Evolutionary conservation across 1,284 basidiomycete genomes (phyloP).

Genomic region (Cutaneotrichosporon daszewskae): DNA sequence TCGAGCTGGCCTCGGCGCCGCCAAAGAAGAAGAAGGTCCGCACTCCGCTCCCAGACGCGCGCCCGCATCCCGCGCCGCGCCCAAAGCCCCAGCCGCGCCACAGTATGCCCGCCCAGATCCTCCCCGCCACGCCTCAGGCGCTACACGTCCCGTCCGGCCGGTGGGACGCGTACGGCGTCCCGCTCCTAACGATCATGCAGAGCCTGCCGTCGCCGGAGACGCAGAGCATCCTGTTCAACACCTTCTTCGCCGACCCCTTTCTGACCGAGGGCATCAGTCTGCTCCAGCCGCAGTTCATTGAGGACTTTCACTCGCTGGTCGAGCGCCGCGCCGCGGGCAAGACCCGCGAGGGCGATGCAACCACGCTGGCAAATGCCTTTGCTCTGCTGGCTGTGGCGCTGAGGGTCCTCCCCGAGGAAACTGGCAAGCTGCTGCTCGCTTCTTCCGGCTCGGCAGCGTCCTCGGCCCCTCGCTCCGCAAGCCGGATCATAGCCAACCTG

Average conservation of each 20-base stretch:
- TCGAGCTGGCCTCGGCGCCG: conserved; percentile 35
- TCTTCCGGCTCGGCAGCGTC: conserved; percentile 15
- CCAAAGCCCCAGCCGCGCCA: conserved; percentile 9
- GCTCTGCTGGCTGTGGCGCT: conserved; percentile 33
- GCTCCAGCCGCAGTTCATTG: conserved; percentile 35
- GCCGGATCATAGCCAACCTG: conserved; percentile 16
- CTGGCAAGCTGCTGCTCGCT: conserved; percentile 35
- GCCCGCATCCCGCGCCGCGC: background rate
- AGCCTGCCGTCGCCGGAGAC: conserved; percentile 34
- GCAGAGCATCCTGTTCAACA: conserved; percentile 37
- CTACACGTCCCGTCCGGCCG: too few species aligned
- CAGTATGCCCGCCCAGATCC: conserved; percentile 4
- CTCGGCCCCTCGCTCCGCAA: conserved; percentile 17
- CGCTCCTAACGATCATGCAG: conserved; percentile 27
- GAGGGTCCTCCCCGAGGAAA: conserved; percentile 40
- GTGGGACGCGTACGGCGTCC: conserved; percentile 30
- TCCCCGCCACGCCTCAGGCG: background rate
- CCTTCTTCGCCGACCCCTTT: conserved; percentile 41
- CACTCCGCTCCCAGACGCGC: conserved; percentile 4
- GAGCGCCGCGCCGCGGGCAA: conserved; percentile 22
- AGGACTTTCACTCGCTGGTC: conserved; percentile 30
- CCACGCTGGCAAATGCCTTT: conserved; percentile 38
- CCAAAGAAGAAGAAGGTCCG: conserved; percentile 35
- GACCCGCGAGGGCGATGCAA: conserved; percentile 36
- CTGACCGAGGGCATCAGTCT: conserved; percentile 41